These are phyloP conservation scores for Friedmanniomyces simplex DNA, from an alignment of 495 filamentous ascomycete species.

Conservation along the genomic window DNA sequence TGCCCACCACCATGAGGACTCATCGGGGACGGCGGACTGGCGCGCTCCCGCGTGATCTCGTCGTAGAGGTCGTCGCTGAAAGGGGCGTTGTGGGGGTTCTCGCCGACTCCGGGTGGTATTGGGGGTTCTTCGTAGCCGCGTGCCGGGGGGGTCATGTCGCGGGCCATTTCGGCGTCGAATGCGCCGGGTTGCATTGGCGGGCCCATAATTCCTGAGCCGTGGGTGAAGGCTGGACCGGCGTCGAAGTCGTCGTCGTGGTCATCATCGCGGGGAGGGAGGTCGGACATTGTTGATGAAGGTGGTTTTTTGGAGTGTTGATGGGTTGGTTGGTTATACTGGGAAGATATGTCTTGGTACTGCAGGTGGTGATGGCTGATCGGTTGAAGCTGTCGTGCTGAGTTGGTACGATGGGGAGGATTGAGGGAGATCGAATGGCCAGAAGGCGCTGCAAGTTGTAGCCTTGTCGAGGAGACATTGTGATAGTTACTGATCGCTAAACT, in stretches of 20 bases:
- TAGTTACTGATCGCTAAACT: too few relatives aligned
- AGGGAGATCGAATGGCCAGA: too few relatives aligned
- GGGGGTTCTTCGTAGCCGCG: not conserved
- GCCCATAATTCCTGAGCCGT: not conserved
- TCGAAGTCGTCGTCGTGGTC: not conserved
- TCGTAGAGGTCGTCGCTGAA: not conserved
- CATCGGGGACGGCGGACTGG: not conserved
- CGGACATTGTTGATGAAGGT: not conserved
- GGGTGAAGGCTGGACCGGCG: not conserved
- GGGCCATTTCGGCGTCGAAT: not conserved
- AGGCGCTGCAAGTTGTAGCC: too few relatives aligned
- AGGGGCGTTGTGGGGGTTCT: not conserved
- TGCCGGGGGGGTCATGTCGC: not conserved
- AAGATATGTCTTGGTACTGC: too few relatives aligned
- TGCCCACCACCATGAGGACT: too few relatives aligned
- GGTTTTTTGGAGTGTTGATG: not conserved
- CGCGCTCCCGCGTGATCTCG: not conserved
- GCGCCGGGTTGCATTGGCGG: not conserved
- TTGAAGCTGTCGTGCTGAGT: too few relatives aligned
- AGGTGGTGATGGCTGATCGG: too few relatives aligned
- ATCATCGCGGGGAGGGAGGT: not conserved
- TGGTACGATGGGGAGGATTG: too few relatives aligned
- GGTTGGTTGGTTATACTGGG: too few relatives aligned
- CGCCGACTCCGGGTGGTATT: not conserved
- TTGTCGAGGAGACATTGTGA: too few relatives aligned